Evolutionary conservation across 2,329 filamentous ascomycete species (phyloP).

Genomic region (Ophiostoma perfectum): DNA sequence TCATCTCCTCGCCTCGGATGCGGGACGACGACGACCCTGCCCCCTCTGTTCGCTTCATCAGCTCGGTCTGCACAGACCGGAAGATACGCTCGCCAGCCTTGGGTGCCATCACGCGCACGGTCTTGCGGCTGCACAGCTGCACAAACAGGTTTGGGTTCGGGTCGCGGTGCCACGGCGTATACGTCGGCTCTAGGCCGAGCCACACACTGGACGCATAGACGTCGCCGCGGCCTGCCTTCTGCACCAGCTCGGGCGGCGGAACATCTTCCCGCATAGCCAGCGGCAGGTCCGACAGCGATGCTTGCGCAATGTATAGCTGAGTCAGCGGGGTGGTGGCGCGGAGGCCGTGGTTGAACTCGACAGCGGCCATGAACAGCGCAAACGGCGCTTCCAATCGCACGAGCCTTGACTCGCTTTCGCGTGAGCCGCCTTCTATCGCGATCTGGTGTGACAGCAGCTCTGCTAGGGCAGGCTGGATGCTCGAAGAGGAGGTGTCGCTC

Average conservation of each 20-base stretch:
- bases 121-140: conserved; percentile 70
- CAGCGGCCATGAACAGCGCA: conserved; percentile 55
- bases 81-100: conserved; percentile 60
- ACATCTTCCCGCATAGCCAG: conserved; percentile 57
- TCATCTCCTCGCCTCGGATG: conserved; percentile 82
- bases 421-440: neutral
- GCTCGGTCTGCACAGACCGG: conserved; percentile 40
- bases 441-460: conserved; percentile 20
- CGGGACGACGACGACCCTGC: conserved; percentile 32
- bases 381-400: conserved; percentile 57
- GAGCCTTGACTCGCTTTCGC: conserved; percentile 36
- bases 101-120: conserved; percentile 65
- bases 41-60: conserved; percentile 31
- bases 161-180: conserved; percentile 85
- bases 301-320: conserved; percentile 82
- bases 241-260: conserved; percentile 60
- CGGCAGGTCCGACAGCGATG: conserved; percentile 65
- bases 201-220: conserved; percentile 84
- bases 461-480: conserved; percentile 18
- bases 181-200: conserved; percentile 80
- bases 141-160: conserved; percentile 92
- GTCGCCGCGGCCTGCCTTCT: conserved; percentile 55
- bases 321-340: conserved; percentile 22
- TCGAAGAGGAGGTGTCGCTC: neutral
- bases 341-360: conserved; percentile 41